Percentiles rank a stretch among this genome's conserved stretches.
Conservation (phyloP, 148 eudicot genomes). For the Rhododendron mucronatum region DNA sequence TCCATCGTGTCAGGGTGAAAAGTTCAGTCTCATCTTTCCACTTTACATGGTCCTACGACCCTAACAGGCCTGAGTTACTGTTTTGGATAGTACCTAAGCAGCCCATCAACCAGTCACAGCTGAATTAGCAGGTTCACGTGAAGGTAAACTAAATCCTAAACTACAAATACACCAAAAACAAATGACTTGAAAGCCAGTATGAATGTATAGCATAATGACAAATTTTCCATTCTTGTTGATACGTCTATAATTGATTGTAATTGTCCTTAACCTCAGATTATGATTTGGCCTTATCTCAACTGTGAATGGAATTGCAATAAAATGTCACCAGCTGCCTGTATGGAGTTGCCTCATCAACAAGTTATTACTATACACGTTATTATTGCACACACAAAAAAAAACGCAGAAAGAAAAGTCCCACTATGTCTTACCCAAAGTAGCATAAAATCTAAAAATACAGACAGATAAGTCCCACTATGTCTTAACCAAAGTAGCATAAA, state of each 20-base stretch:
- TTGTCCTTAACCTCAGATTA: background rate
- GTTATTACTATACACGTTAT: background rate
- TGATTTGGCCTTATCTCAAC: background rate
- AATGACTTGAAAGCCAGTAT: background rate
- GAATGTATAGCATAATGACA: background rate
- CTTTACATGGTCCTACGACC: background rate
- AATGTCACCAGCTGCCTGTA: background rate
- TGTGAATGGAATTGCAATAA: background rate
- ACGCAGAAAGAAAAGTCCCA: background rate
- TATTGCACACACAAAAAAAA: background rate
- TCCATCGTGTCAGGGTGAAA: background rate
- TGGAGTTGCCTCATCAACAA: background rate
- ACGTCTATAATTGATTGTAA: background rate
- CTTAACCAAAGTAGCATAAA: background rate
- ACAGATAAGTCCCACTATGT: background rate
- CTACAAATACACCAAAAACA: background rate
- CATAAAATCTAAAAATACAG: background rate
- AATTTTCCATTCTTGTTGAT: background rate
- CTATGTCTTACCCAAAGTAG: background rate
- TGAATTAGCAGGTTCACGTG: background rate
- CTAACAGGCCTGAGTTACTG: background rate
- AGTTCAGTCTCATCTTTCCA: background rate
- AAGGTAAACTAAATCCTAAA: background rate
- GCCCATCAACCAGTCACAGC: background rate
- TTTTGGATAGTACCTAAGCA: background rate